phyloP scores from a whole-genome alignment of 2,329 filamentous ascomycete species.

The Fusarium circinatum region DNA sequence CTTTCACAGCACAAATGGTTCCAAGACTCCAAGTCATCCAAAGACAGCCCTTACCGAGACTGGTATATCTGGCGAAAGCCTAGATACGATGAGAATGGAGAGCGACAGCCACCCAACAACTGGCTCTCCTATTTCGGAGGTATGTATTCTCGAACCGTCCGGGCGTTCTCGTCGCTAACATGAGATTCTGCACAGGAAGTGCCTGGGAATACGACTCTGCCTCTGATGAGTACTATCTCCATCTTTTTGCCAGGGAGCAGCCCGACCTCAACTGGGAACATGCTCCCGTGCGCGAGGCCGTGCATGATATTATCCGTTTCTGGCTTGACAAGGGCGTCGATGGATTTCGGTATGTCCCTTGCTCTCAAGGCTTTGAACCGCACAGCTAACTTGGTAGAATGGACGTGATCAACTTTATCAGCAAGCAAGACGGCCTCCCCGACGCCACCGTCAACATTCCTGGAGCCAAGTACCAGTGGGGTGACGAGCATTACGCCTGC shows the following conservation, averaged over 20 bases:
- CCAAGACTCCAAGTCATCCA: conserved; percentile 67
- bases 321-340: conserved; percentile 77
- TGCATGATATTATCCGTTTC: conserved; percentile 71
- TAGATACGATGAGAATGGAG: conserved; percentile 61
- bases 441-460: conserved; percentile 59
- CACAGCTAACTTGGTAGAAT: conserved; percentile 48
- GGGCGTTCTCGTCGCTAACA: conserved; percentile 58
- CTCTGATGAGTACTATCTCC: conserved; percentile 76
- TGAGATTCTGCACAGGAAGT: conserved; percentile 48
- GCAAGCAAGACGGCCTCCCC: conserved; percentile 65
- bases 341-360: conserved; percentile 62
- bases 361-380: fast-evolving
- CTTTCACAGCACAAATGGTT: conserved; percentile 58
- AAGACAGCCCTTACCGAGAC: conserved; percentile 67
- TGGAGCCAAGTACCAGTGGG: conserved; percentile 57
- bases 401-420: conserved; percentile 75
- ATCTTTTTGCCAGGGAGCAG: conserved; percentile 75
- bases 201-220: conserved; percentile 41
- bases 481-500: conserved; percentile 58
- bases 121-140: conserved; percentile 68
- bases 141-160: conserved; percentile 24
- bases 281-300: conserved; percentile 68
- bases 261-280: conserved; percentile 85
- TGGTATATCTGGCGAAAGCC: conserved; percentile 69
- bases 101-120: conserved; percentile 74